Evolutionary conservation across 106 monocot genomes (phyloP).

Genomic region (Narthecium ossifragum): DNA sequence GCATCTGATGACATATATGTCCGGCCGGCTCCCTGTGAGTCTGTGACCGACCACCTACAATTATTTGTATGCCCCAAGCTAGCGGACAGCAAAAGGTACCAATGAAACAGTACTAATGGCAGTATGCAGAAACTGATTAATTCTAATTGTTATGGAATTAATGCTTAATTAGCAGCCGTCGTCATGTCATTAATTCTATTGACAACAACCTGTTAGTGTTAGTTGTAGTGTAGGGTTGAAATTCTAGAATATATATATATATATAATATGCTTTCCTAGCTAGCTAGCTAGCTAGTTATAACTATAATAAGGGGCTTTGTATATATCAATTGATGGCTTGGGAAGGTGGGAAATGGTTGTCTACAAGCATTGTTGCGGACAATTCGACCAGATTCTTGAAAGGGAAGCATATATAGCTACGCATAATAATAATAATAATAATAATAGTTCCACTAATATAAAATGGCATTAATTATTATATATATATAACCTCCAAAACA

Average conservation of each 20-base stretch:
- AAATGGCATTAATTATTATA: not conserved
- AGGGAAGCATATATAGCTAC: slow-evolving; percentile 9
- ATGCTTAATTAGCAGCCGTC: not conserved
- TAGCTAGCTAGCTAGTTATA: not conserved
- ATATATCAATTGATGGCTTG: slow-evolving; percentile 16
- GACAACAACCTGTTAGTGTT: not conserved
- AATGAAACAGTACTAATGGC: too few relatives aligned
- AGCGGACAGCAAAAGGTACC: too few relatives aligned
- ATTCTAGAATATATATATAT: not conserved
- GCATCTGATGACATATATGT: too few relatives aligned
- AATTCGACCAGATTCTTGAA: slow-evolving; percentile 8
- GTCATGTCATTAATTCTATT: not conserved
- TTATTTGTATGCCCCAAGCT: too few relatives aligned
- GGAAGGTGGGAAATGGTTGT: slow-evolving; percentile 27
- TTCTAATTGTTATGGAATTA: not conserved
- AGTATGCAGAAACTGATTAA: too few relatives aligned
- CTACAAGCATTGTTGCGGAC: slow-evolving; percentile 24
- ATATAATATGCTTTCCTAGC: not conserved
- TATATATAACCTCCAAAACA: too few relatives aligned
- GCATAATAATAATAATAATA: not conserved
- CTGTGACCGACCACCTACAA: too few relatives aligned
- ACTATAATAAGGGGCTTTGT: not conserved
- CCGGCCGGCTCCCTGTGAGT: too few relatives aligned
- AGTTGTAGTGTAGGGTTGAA: not conserved
- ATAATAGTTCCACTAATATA: not conserved